Conservation (phyloP, 164 flowering plant genomes). For the Magnolia sinica region DNA sequence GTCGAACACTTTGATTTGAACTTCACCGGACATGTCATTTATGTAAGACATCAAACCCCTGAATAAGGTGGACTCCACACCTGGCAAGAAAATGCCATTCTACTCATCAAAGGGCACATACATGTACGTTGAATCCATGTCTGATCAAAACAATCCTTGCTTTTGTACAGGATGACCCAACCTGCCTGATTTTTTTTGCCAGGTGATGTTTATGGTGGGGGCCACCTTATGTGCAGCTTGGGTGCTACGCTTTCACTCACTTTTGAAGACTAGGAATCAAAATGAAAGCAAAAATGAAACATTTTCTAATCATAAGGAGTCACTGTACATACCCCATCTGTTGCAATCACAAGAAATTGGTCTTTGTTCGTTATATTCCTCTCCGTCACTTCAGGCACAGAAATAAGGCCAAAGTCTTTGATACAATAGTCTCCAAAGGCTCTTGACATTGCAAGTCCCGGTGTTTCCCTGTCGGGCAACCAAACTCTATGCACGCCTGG, state of each 20-base stretch:
- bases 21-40: neutral
- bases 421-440: slow-evolving; percentile 87
- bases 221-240: too few relatives aligned
- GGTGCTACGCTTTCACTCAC: too few relatives aligned
- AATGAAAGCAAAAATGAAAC: neutral
- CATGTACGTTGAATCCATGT: too few relatives aligned
- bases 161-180: too few relatives aligned
- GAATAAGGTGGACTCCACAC: too few relatives aligned
- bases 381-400: slow-evolving; percentile 80
- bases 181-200: too few relatives aligned
- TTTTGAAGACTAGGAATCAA: neutral
- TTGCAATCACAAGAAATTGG: slow-evolving; percentile 72
- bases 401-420: slow-evolving; percentile 75
- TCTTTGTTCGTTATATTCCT: slow-evolving; percentile 58
- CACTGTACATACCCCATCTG: slow-evolving; percentile 74
- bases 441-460: slow-evolving; percentile 90
- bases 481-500: slow-evolving; percentile 86
- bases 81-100: too few relatives aligned
- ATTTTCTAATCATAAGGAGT: neutral
- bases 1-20: neutral
- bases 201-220: too few relatives aligned
- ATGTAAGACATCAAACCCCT: too few relatives aligned
- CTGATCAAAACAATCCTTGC: too few relatives aligned
- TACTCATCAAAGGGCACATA: too few relatives aligned
- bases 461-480: slow-evolving; percentile 63